Evolutionary conservation across 192 early-diverging fungal species (phyloP).

Genomic region (Entomortierella parvispora): DNA sequence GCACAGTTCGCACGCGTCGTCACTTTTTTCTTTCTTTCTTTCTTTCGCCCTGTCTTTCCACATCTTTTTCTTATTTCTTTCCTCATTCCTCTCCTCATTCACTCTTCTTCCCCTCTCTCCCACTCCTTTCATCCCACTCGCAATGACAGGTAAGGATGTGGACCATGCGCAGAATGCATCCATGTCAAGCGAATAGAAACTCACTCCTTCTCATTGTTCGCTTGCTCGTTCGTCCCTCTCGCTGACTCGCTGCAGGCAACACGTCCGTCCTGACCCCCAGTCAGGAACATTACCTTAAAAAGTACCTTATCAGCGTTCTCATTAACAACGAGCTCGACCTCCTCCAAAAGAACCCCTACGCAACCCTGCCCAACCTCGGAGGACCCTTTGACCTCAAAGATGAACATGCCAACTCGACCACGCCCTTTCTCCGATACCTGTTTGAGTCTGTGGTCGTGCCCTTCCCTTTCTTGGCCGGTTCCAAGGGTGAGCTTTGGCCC

Average conservation of each 20-base stretch:
- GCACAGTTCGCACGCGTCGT: no score
- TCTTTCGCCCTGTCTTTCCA: no score
- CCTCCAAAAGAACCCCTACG: conserved; percentile 31
- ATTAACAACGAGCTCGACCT: conserved; percentile 55
- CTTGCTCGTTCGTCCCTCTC: not conserved
- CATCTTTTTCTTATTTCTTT: conserved; percentile 5
- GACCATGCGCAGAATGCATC: not conserved
- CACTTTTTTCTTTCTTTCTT: not conserved
- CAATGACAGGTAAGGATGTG: conserved; percentile 1
- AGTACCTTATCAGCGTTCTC: conserved; percentile 58
- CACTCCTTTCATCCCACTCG: not conserved
- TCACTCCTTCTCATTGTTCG: not conserved
- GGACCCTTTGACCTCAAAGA: conserved; percentile 35
- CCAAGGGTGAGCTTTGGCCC: conserved; percentile 53
- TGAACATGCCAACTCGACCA: conserved; percentile 27
- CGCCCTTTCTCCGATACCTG: conserved; percentile 58
- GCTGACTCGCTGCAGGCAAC: not conserved
- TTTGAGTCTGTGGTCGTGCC: conserved; percentile 55
- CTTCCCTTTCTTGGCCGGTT: conserved; percentile 62
- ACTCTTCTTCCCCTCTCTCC: not conserved
- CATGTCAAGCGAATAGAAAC: no score
- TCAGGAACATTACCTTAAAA: conserved; percentile 66
- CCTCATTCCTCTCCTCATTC: not conserved
- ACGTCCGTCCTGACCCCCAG: conserved; percentile 17
- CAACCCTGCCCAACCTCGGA: conserved; percentile 29